phyloP scores from a whole-genome alignment of 2,329 filamentous ascomycete genomes.

The Neobulgaria alba region DNA sequence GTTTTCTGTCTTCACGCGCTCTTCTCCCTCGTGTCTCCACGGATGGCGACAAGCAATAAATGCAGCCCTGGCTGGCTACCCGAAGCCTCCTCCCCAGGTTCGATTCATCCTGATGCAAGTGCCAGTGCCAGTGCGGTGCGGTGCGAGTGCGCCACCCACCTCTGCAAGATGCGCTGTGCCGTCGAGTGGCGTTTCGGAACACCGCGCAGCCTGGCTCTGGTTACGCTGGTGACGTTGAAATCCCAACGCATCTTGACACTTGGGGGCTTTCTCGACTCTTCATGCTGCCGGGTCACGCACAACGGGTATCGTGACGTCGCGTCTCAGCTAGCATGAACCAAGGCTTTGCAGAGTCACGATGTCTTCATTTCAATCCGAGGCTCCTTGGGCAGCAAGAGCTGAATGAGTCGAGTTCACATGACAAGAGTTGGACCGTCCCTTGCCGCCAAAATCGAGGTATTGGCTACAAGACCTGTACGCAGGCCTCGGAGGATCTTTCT shows the following conservation, averaged over 20 bases:
- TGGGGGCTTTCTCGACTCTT: background rate
- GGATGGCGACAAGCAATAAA: too few species aligned
- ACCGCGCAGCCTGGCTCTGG: background rate
- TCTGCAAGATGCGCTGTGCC: background rate
- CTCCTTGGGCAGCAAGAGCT: background rate
- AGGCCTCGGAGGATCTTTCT: too few species aligned
- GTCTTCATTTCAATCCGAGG: background rate
- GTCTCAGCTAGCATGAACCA: background rate
- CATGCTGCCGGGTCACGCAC: too few species aligned
- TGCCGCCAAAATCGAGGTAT: conserved; percentile 16
- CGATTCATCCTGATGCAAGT: too few species aligned
- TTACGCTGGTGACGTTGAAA: background rate
- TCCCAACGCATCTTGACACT: background rate
- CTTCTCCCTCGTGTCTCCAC: too few species aligned
- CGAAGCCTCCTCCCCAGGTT: too few species aligned
- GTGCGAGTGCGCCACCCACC: background rate
- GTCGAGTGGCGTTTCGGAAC: background rate
- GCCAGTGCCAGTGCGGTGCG: too few species aligned
- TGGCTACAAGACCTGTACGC: conserved; percentile 18
- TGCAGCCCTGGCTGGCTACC: too few species aligned
- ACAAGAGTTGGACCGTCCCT: conserved; percentile 12
- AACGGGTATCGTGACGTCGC: too few species aligned
- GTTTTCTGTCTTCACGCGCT: too few species aligned
- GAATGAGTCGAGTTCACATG: conserved; percentile 10
- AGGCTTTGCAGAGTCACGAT: background rate